These are phyloP conservation scores for Salix dunnii DNA, from an alignment of 345 rosid genomes.

Conservation along the genomic window DNA sequence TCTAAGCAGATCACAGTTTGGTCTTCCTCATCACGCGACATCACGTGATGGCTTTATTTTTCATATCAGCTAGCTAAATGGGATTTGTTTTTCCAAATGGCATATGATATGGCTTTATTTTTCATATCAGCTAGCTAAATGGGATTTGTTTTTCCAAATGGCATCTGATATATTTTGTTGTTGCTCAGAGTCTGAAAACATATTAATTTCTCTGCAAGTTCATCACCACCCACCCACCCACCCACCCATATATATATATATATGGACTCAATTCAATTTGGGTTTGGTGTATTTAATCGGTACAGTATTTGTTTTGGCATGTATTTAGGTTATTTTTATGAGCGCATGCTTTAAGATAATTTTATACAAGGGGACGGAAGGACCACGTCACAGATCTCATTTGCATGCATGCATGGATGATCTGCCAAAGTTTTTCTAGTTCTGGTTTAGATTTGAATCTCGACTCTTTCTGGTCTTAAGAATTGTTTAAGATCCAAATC, in stretches of 20 bases:
- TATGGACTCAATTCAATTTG: neutral
- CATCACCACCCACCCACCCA: neutral
- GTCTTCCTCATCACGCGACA: conserved; percentile 1
- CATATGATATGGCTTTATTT: neutral
- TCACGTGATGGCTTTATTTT: conserved; percentile 25
- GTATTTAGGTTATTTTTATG: neutral
- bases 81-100: neutral
- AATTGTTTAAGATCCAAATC: conserved; percentile 12
- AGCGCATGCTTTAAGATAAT: neutral
- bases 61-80: neutral
- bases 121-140: neutral
- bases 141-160: neutral
- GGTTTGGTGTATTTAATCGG: neutral
- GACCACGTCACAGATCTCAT: conserved; percentile 10
- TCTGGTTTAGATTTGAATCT: conserved; percentile 26
- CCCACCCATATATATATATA: too few relatives aligned
- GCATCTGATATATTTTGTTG: conserved; percentile 10
- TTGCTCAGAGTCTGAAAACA: neutral
- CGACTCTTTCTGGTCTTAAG: neutral
- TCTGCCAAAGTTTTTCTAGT: neutral
- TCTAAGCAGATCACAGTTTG: neutral
- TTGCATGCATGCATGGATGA: neutral
- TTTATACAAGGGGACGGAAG: neutral
- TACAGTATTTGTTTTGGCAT: too few relatives aligned
- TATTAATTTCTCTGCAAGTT: neutral